A percentile compares a stretch with the other conserved stretches of the same genome.
These are phyloP conservation scores for Salvia miltiorrhiza DNA, from an alignment of 257 asterid species.

Conservation along the genomic window DNA sequence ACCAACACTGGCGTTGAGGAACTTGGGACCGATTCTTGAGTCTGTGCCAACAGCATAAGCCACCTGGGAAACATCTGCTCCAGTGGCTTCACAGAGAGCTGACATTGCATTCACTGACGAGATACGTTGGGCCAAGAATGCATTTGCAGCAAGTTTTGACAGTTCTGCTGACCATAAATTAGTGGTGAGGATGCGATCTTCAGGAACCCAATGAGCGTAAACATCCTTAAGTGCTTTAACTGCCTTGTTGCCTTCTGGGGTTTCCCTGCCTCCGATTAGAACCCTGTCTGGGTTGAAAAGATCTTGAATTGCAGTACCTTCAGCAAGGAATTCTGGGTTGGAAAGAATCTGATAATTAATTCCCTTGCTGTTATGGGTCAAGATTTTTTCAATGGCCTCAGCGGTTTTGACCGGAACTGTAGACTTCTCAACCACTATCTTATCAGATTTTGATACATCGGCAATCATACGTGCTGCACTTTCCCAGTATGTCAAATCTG, in stretches of 20 bases:
- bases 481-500: conserved; percentile 91
- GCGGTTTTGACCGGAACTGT: conserved; percentile 94
- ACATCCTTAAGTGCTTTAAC: conserved; percentile 61
- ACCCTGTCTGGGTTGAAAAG: conserved; percentile 57
- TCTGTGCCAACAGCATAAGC: conserved; percentile 62
- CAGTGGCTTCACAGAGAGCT: conserved; percentile 70
- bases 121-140: conserved; percentile 91
- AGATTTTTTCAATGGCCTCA: conserved; percentile 81
- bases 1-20: conserved; percentile 66
- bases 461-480: conserved; percentile 97
- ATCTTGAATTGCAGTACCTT: conserved; percentile 80
- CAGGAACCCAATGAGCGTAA: conserved; percentile 90
- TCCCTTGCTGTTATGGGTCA: conserved; percentile 86
- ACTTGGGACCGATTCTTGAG: conserved; percentile 63
- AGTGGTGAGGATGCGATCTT: conserved; percentile 60
- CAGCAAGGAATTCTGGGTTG: conserved; percentile 85
- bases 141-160: conserved; percentile 89
- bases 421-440: conserved; percentile 89
- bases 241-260: conserved; percentile 78
- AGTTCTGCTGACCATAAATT: conserved; percentile 94
- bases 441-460: conserved; percentile 82
- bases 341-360: conserved; percentile 77
- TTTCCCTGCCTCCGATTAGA: conserved; percentile 87
- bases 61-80: conserved; percentile 62
- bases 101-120: conserved; percentile 87